Percentiles rank a stretch among this genome's conserved stretches.
Evolutionary conservation across 2,329 filamentous ascomycete species (phyloP).

Genomic region (Leptographium wingfieldii): DNA sequence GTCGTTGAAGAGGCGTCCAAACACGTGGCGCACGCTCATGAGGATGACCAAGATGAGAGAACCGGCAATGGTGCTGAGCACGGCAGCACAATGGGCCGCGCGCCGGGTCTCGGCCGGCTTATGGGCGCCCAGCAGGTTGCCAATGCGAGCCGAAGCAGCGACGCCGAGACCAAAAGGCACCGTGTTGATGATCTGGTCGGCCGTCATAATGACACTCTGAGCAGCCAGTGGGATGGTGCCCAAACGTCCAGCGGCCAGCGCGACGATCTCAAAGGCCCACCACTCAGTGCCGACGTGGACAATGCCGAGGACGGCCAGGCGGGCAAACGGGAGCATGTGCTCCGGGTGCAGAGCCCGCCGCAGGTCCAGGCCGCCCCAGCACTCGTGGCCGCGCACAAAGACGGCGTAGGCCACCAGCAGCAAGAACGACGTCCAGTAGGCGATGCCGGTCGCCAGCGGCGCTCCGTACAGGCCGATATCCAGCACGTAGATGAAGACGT

Average conservation of each 20-base stretch:
- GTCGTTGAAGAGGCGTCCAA: slow-evolving; percentile 71
- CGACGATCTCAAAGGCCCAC: slow-evolving; percentile 92
- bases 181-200: slow-evolving; percentile 73
- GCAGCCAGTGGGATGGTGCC: slow-evolving; percentile 71
- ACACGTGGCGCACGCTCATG: slow-evolving; percentile 58
- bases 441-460: slow-evolving; percentile 68
- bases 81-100: slow-evolving; percentile 63
- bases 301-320: slow-evolving; percentile 62
- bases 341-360: slow-evolving; percentile 40
- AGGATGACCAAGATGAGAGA: slow-evolving; percentile 52
- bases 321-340: slow-evolving; percentile 58
- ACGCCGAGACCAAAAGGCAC: slow-evolving; percentile 81
- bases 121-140: slow-evolving; percentile 63
- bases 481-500: slow-evolving; percentile 61
- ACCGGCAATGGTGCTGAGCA: slow-evolving; percentile 59
- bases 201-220: slow-evolving; percentile 82
- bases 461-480: slow-evolving; percentile 64
- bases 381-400: slow-evolving; percentile 58
- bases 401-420: slow-evolving; percentile 61
- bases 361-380: slow-evolving; percentile 64
- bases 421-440: slow-evolving; percentile 75
- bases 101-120: slow-evolving; percentile 53
- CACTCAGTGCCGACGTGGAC: slow-evolving; percentile 82
- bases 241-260: slow-evolving; percentile 65
- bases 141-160: slow-evolving; percentile 63